Evolutionary conservation across 805 yeast genomes (phyloP).

Genomic region (Barnettozyma californica): DNA sequence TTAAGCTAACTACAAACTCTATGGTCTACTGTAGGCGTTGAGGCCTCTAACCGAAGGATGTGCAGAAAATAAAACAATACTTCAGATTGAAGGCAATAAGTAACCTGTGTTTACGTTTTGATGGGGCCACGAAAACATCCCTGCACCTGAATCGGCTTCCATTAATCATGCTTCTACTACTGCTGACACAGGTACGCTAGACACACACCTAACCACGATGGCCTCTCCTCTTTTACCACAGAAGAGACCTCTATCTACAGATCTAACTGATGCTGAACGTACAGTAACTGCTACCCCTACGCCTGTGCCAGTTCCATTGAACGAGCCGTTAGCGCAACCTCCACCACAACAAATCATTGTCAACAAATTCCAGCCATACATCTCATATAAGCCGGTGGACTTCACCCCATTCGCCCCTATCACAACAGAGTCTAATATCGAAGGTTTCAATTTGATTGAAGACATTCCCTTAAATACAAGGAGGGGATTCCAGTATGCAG

Average conservation of each 20-base stretch:
- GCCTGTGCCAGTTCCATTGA: not conserved
- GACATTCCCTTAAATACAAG: constrained; percentile 71
- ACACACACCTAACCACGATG: not conserved
- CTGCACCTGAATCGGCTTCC: not conserved
- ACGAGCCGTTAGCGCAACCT: not conserved
- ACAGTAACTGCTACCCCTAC: not conserved
- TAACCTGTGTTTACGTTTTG: too few relatives aligned
- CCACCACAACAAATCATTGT: constrained; percentile 1
- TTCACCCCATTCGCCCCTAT: constrained; percentile 16
- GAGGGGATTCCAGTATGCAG: constrained; percentile 74
- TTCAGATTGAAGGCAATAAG: too few relatives aligned
- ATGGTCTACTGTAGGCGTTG: too few relatives aligned
- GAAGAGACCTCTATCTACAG: constrained; percentile 5
- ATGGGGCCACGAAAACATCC: too few relatives aligned
- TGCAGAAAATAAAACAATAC: too few relatives aligned
- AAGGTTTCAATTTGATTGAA: constrained; percentile 44
- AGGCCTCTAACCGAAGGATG: too few relatives aligned
- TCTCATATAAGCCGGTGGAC: constrained; percentile 19
- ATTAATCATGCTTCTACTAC: not conserved
- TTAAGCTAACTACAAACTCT: too few relatives aligned
- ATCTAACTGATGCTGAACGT: not conserved
- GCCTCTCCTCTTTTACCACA: not conserved
- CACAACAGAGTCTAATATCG: constrained; percentile 1
- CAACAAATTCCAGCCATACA: constrained; percentile 23
- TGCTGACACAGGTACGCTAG: not conserved